Conservation (phyloP, 257 asterid genomes). For the Linderniella brevidens region DNA sequence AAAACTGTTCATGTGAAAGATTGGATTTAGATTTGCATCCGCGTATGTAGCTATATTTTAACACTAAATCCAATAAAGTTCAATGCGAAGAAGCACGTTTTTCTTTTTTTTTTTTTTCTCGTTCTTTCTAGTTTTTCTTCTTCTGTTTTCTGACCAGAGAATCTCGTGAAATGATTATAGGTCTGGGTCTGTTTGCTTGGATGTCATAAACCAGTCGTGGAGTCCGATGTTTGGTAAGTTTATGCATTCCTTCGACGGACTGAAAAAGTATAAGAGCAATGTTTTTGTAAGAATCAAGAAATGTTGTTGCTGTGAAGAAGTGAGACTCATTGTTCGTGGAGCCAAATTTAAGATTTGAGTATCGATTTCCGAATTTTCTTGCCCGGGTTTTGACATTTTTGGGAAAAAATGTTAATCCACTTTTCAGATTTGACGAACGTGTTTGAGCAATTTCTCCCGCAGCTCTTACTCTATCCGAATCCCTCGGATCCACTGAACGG, state of each 20-base stretch:
- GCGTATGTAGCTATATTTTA: too few species aligned
- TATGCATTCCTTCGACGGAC: slow-evolving; percentile 5
- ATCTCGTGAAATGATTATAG: slow-evolving; percentile 19
- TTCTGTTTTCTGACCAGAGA: not conserved
- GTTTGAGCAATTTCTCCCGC: slow-evolving; percentile 91
- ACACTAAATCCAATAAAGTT: too few species aligned
- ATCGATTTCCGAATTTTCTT: not conserved
- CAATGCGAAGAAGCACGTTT: too few species aligned
- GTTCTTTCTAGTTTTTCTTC: too few species aligned
- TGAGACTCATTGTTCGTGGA: not conserved
- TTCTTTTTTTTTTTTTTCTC: not conserved
- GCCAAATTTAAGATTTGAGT: not conserved
- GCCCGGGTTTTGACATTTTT: not conserved
- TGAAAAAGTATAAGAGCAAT: not conserved
- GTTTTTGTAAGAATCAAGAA: too few species aligned
- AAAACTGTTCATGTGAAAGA: too few species aligned
- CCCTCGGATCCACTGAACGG: slow-evolving; percentile 84
- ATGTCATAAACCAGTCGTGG: slow-evolving; percentile 92
- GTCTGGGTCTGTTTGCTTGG: slow-evolving; percentile 91
- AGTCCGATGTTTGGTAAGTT: slow-evolving; percentile 86
- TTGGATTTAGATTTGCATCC: not conserved
- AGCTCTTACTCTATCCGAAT: slow-evolving; percentile 80
- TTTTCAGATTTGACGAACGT: slow-evolving; percentile 74
- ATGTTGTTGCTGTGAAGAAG: too few species aligned
- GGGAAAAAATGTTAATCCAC: not conserved